Conservation (phyloP, 805 yeast genomes). For the Saccharomycodes ludwigii region DNA sequence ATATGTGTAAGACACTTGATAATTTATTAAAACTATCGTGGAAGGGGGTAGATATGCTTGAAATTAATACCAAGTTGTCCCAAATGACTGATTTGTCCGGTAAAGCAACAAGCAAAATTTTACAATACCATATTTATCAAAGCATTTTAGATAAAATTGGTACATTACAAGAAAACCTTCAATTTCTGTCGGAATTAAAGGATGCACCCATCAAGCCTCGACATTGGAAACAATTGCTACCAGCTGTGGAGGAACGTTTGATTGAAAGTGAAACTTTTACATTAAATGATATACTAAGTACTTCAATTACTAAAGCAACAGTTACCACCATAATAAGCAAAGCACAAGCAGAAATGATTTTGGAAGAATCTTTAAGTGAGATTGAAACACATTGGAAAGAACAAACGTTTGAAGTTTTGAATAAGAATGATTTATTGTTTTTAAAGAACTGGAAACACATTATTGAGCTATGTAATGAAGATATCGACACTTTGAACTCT, state of each 20-base stretch:
- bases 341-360: slow-evolving; percentile 61
- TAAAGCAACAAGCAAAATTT: neutral
- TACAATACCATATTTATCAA: slow-evolving; percentile 6
- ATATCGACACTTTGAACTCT: slow-evolving; percentile 48
- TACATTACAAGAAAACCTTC: too few species aligned
- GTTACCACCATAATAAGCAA: slow-evolving; percentile 40
- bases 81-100: slow-evolving; percentile 1
- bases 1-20: slow-evolving; percentile 6
- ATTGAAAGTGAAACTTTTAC: too few species aligned
- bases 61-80: neutral
- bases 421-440: slow-evolving; percentile 37
- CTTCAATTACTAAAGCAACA: slow-evolving; percentile 30
- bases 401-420: slow-evolving; percentile 41
- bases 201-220: slow-evolving; percentile 46
- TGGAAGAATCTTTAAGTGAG: slow-evolving; percentile 42
- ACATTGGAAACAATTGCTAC: too few species aligned
- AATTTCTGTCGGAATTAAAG: slow-evolving; percentile 34
- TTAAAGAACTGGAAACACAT: slow-evolving; percentile 58
- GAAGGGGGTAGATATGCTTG: slow-evolving; percentile 4
- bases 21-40: slow-evolving; percentile 6
- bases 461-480: slow-evolving; percentile 45
- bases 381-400: slow-evolving; percentile 47
- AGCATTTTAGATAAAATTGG: too few species aligned
- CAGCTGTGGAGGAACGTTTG: too few species aligned
- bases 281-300: slow-evolving; percentile 50